These are phyloP conservation scores for Trifolium fragiferum DNA, from an alignment of 306 rosid species.

Conservation along the genomic window DNA sequence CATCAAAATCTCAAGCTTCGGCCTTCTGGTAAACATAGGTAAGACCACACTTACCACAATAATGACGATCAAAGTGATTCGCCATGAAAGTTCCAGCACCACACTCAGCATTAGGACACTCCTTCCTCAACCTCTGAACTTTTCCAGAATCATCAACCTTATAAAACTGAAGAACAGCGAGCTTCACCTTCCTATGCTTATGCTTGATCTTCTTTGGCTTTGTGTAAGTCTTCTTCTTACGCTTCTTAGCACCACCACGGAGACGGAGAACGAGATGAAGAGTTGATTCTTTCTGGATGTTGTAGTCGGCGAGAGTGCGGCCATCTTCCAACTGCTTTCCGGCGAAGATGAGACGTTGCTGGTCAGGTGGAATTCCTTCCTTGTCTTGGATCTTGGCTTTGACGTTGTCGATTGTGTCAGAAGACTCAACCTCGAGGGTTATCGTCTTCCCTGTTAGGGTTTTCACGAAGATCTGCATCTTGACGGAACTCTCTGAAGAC, in stretches of 20 bases:
- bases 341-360: conserved; percentile 37
- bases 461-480: conserved; percentile 42
- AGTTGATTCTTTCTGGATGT: conserved; percentile 37
- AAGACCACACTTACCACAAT: conserved; percentile 37
- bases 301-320: conserved; percentile 39
- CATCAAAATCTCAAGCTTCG: not conserved
- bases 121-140: conserved; percentile 35
- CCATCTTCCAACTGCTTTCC: conserved; percentile 35
- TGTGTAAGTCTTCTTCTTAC: conserved; percentile 38
- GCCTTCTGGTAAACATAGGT: conserved; percentile 38
- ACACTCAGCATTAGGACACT: conserved; percentile 34
- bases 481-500: not conserved
- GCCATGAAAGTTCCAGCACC: conserved; percentile 39
- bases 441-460: conserved; percentile 40
- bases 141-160: conserved; percentile 30
- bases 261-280: conserved; percentile 33
- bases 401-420: conserved; percentile 35
- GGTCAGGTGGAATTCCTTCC: conserved; percentile 35
- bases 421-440: conserved; percentile 36
- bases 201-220: conserved; percentile 39
- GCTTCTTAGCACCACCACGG: conserved; percentile 36
- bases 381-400: conserved; percentile 31
- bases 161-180: conserved; percentile 23
- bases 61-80: conserved; percentile 33
- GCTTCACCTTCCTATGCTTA: conserved; percentile 34